Base-by-base conservation (phyloP, 805 yeast genomes). In the Yarrowia sp. region DNA sequence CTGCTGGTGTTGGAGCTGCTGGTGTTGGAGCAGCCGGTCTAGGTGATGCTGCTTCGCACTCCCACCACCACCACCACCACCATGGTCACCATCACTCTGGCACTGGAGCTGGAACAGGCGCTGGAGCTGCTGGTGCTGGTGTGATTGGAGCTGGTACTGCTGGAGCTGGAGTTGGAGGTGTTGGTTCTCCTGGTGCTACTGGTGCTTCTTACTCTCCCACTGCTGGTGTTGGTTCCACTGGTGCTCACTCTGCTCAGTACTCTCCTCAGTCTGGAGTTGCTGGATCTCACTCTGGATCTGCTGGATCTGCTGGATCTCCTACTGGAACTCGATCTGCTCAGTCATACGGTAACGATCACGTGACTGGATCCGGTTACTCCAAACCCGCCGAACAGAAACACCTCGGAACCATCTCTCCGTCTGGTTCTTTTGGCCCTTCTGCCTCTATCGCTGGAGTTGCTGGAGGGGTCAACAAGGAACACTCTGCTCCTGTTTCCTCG, bases 341-440 rank as follows among this genome's bases (percentile, higher is more conserved):
- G 17, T 10, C 50, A 14, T 32, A 45, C 38, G 53, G 53, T n/a
- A 50, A 50, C 57, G 57, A 50, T 4, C 42, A 33, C 57, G 42
- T 35, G 57, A 50, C 57, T 14, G 57, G 41, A 1, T 35, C 41
- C 1, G 57, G 41, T 3, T 50, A 33, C 57, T 7, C 47, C 14
- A 11, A 28, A 2, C 15, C 18, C 14, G n/a, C 38, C 15, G 9
- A 17, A 6, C 32, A 22, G 4, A 17, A 10, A 8, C 42, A 36
- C 3, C 58, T 51, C 14, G 58, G 58, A 4, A 51, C 58, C 18
- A 51, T 36, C 11, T 36, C 58, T 8, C 58, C 58, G 6, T 51
- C 58, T 1, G 58, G 58, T 3, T 51, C 58, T 2, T 51, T 22
- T 38, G 58, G 58, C 9, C 58, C 58, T 5, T 32, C 53, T 15